Evolutionary conservation across 306 rosid genomes (phyloP).

Genomic region (Cajanus cajan): DNA sequence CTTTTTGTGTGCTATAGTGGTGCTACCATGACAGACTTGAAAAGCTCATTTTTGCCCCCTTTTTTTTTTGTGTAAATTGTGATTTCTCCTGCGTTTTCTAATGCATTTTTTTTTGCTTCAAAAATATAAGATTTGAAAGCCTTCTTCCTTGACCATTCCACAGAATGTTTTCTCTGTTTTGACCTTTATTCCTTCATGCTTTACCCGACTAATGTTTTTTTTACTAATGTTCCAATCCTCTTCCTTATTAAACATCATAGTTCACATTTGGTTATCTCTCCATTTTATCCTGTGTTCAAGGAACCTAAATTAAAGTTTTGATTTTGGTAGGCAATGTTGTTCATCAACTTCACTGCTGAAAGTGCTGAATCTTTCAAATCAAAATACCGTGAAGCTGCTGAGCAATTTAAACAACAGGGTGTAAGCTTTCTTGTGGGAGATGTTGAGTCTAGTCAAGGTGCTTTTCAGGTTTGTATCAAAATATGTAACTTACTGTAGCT

Average conservation of each 20-base stretch:
- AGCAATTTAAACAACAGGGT: slow-evolving; percentile 56
- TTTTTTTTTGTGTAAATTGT: background rate
- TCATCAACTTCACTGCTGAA: slow-evolving; percentile 65
- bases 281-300: background rate
- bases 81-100: background rate
- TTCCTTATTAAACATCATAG: background rate
- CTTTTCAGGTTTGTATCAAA: slow-evolving; percentile 69
- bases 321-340: slow-evolving; percentile 79
- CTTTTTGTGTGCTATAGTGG: background rate
- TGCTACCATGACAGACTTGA: background rate
- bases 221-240: too few species aligned
- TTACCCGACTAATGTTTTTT: too few species aligned
- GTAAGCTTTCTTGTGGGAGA: slow-evolving; percentile 82
- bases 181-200: background rate
- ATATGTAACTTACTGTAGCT: background rate
- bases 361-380: slow-evolving; percentile 62
- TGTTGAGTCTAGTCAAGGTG: slow-evolving; percentile 67
- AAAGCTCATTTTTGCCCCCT: background rate
- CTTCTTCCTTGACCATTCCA: background rate
- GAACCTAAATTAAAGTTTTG: slow-evolving; percentile 23
- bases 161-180: background rate
- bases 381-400: slow-evolving; percentile 74
- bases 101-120: background rate
- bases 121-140: background rate
- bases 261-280: background rate